phyloP scores from a whole-genome alignment of 2,329 filamentous ascomycete species.

The Paraphaeosphaeria sporulosa region DNA sequence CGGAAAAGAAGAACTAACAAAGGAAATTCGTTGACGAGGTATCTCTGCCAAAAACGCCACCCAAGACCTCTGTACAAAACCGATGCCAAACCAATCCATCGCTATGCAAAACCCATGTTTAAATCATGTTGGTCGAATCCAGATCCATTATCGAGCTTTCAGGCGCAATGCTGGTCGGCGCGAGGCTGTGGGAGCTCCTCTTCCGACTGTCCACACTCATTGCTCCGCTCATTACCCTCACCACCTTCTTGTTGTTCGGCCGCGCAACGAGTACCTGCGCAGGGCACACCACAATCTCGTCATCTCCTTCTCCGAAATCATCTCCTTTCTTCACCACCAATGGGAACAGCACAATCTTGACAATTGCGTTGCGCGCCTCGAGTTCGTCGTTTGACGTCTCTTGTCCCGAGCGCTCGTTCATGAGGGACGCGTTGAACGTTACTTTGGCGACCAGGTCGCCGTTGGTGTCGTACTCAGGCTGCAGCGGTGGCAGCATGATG shows the following conservation, averaged over 20 bases:
- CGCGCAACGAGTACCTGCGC: constrained; percentile 86
- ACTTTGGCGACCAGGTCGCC: constrained; percentile 90
- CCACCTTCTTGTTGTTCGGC: constrained; percentile 56
- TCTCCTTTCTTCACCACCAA: constrained; percentile 96
- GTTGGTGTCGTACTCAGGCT: constrained; percentile 92
- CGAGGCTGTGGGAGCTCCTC: constrained; percentile 38
- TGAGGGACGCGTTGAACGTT: constrained; percentile 88
- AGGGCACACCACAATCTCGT: constrained; percentile 94
- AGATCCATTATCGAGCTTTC: constrained; percentile 48
- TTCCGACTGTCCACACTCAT: constrained; percentile 54
- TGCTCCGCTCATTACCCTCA: constrained; percentile 58
- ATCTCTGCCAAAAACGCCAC: constrained; percentile 21
- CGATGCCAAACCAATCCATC: constrained; percentile 11
- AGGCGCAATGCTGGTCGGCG: constrained; percentile 35
- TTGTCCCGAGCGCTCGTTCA: constrained; percentile 88
- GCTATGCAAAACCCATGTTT: constrained; percentile 21
- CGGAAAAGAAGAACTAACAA: constrained; percentile 1
- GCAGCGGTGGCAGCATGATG: constrained; percentile 95
- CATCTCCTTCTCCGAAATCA: constrained; percentile 84
- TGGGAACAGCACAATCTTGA: constrained; percentile 93
- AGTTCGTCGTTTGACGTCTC: constrained; percentile 78
- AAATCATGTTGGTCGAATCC: constrained; percentile 39
- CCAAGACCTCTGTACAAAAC: constrained; percentile 9
- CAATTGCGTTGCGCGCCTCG: constrained; percentile 76
- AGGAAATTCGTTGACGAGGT: constrained; percentile 21